Conservation (phyloP, 2,329 filamentous ascomycete genomes). For the Diaporthe sp. region DNA sequence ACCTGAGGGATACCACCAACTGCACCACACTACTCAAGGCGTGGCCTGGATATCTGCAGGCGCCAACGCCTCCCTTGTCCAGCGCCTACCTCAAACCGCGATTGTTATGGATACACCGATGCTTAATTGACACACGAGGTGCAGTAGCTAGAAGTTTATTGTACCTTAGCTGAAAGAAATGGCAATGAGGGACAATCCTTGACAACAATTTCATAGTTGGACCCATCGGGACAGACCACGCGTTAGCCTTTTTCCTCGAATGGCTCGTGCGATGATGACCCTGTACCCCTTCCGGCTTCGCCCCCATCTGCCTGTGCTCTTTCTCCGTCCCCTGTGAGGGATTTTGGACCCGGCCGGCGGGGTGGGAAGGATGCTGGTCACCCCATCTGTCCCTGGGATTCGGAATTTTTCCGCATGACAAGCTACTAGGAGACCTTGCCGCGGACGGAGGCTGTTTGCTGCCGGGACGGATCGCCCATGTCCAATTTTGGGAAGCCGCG, state of each 20-base stretch:
- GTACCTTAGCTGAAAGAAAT: neutral
- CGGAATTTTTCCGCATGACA: constrained; percentile 21
- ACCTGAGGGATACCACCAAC: neutral
- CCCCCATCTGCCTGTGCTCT: neutral
- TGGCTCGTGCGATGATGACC: neutral
- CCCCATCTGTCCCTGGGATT: neutral
- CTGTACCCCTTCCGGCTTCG: constrained; percentile 8
- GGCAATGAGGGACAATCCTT: neutral
- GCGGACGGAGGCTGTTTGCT: neutral
- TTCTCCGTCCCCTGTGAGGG: neutral
- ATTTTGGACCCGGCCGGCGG: neutral
- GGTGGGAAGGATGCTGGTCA: neutral
- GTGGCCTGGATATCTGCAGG: neutral
- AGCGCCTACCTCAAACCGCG: neutral
- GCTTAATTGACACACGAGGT: constrained; percentile 30
- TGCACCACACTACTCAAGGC: neutral
- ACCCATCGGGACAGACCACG: neutral
- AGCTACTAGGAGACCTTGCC: neutral
- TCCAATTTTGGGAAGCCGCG: neutral
- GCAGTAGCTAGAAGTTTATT: constrained; percentile 20
- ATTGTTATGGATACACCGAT: neutral
- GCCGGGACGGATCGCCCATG: constrained; percentile 10
- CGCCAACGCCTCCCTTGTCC: neutral
- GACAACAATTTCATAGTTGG: neutral
- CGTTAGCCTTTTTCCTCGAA: neutral